Percentiles rank a stretch among this genome's conserved stretches.
These are phyloP conservation scores for Lactarius trivialis DNA, from an alignment of 768 basidiomycete species.

Conservation along the genomic window DNA sequence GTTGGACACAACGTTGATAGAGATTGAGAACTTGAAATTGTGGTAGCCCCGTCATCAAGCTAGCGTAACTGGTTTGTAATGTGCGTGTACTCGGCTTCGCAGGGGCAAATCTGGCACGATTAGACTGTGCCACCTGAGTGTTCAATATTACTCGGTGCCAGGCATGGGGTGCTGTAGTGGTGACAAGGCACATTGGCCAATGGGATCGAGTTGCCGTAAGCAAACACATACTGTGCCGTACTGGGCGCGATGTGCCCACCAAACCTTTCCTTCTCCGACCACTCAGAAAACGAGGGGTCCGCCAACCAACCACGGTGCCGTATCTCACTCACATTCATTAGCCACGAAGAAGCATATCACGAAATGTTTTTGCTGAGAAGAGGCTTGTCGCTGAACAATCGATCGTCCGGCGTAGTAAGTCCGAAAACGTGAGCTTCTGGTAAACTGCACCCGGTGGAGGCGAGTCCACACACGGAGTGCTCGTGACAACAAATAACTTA, in stretches of 20 bases:
- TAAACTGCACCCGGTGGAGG: background rate
- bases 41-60: background rate
- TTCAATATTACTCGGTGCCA: background rate
- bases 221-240: background rate
- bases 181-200: background rate
- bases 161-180: background rate
- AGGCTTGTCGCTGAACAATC: background rate
- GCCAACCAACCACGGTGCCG: background rate
- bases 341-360: background rate
- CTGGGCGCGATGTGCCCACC: background rate
- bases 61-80: background rate
- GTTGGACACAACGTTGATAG: background rate
- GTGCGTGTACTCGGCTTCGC: background rate
- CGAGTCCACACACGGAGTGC: conserved; percentile 3
- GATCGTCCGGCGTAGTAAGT: background rate
- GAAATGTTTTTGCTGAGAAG: background rate
- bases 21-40: background rate
- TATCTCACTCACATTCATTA: background rate
- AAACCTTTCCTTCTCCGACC: no score
- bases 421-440: background rate
- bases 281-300: background rate
- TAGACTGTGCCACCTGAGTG: background rate
- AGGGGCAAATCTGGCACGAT: background rate
- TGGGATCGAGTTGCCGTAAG: background rate
- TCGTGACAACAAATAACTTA: background rate